Evolutionary conservation across 768 basidiomycete species (phyloP).

Genomic region (Lentinula aciculospora): DNA sequence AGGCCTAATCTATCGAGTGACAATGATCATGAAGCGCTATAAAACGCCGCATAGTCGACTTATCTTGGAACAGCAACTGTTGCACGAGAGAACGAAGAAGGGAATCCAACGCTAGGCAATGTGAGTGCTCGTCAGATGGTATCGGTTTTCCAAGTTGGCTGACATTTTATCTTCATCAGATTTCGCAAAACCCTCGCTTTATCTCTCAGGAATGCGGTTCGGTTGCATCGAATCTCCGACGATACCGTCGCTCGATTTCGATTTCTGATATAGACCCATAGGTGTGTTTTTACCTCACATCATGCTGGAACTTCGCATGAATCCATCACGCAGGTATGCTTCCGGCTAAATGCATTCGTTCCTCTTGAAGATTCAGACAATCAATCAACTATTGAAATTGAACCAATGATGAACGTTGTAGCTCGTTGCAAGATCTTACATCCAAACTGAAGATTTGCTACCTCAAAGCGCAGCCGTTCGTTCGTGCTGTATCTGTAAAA

Average conservation of each 20-base stretch:
- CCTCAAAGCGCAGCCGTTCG: too few species aligned
- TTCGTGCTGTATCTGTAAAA: too few species aligned
- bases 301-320: not conserved
- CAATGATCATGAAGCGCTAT: not conserved
- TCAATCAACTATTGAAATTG: not conserved
- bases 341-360: not conserved
- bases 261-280: not conserved
- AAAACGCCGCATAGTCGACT: not conserved
- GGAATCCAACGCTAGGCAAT: not conserved
- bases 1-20: not conserved
- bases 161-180: not conserved
- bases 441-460: too few species aligned
- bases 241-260: not conserved
- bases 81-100: conserved; percentile 4
- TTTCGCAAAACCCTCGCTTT: not conserved
- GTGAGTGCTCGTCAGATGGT: not conserved
- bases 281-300: not conserved
- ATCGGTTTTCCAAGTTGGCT: not conserved
- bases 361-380: not conserved
- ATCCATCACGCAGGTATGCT: not conserved
- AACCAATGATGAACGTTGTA: not conserved
- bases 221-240: not conserved
- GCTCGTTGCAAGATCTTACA: not conserved
- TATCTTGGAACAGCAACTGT: not conserved
- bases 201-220: not conserved